Evolutionary conservation across 2,329 filamentous ascomycete genomes (phyloP).

Genomic region (Aspergillus tanneri): DNA sequence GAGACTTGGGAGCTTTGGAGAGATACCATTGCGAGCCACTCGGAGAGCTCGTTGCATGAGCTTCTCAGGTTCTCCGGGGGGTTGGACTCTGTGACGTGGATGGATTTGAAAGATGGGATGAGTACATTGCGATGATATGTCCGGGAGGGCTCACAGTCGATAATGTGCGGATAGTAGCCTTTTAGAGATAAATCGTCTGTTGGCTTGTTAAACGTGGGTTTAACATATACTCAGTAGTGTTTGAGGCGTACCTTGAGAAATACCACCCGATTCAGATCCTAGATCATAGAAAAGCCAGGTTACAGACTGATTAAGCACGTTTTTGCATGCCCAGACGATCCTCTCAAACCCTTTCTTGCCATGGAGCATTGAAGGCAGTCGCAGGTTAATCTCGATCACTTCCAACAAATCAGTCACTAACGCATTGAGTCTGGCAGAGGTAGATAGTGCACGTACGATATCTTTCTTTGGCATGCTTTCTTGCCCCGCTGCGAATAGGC

Average conservation of each 20-base stretch:
- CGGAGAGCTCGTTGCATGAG: slow-evolving; percentile 55
- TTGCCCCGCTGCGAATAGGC: slow-evolving; percentile 57
- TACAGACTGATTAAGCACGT: slow-evolving; percentile 66
- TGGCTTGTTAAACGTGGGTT: slow-evolving; percentile 2
- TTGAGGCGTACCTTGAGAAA: slow-evolving; percentile 45
- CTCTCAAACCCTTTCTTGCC: slow-evolving; percentile 82
- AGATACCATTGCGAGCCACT: slow-evolving; percentile 63
- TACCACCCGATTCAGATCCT: slow-evolving; percentile 18
- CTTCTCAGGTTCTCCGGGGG: slow-evolving; percentile 58
- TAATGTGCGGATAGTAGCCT: slow-evolving; percentile 39
- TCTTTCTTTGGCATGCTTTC: slow-evolving; percentile 66
- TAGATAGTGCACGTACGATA: slow-evolving; percentile 60
- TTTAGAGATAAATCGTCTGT: slow-evolving; percentile 37
- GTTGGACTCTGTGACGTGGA: slow-evolving; percentile 27
- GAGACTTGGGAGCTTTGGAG: slow-evolving; percentile 42
- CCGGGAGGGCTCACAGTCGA: slow-evolving; percentile 29
- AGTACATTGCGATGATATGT: slow-evolving; percentile 28
- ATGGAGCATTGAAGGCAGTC: slow-evolving; percentile 70
- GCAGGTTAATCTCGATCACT: slow-evolving; percentile 78
- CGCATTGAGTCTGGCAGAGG: neutral
- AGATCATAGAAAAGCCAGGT: slow-evolving; percentile 78
- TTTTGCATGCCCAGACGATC: slow-evolving; percentile 73
- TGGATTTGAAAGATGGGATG: slow-evolving; percentile 33
- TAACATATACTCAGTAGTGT: neutral
- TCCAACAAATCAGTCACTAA: too few species aligned